These are phyloP conservation scores for Lagenidium giganteum DNA, from an alignment of 352 stramenopile species.

Conservation along the genomic window DNA sequence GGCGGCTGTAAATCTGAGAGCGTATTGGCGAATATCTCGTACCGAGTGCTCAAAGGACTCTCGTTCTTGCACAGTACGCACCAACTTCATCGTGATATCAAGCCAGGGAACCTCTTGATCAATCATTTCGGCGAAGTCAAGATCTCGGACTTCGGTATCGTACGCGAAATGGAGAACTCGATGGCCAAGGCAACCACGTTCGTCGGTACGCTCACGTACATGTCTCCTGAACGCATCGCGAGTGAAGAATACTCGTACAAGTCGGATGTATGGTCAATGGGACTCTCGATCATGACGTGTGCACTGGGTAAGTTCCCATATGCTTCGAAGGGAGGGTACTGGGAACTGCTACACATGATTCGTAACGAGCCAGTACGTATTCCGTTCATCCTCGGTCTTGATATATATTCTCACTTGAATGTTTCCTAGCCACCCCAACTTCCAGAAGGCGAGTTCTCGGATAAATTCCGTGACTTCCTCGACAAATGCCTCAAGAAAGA, in stretches of 20 bases:
- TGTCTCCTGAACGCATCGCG: slow-evolving; percentile 91
- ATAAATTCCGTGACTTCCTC: slow-evolving; percentile 71
- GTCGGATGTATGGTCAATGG: slow-evolving; percentile 84
- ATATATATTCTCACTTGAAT: not conserved
- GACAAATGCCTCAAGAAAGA: slow-evolving; percentile 81
- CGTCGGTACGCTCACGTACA: slow-evolving; percentile 91
- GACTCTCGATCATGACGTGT: slow-evolving; percentile 87
- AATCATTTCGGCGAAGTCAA: slow-evolving; percentile 90
- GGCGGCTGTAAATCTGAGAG: slow-evolving; percentile 83
- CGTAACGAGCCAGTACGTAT: slow-evolving; percentile 65
- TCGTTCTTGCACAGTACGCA: slow-evolving; percentile 87
- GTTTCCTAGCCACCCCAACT: slow-evolving; percentile 47
- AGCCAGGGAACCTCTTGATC: slow-evolving; percentile 92
- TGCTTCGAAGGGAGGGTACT: slow-evolving; percentile 83
- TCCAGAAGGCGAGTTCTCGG: slow-evolving; percentile 65
- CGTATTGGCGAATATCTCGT: slow-evolving; percentile 88
- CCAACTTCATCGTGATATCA: slow-evolving; percentile 93
- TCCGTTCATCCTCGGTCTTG: not conserved
- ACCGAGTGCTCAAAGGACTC: slow-evolving; percentile 82
- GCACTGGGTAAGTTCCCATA: slow-evolving; percentile 87
- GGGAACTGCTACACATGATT: slow-evolving; percentile 87
- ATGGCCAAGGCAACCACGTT: slow-evolving; percentile 87
- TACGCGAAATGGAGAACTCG: slow-evolving; percentile 82
- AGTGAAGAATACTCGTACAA: slow-evolving; percentile 88
- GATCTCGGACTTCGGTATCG: slow-evolving; percentile 83